These are phyloP conservation scores for Phytopythium chamaehyphon DNA, from an alignment of 352 stramenopile species.

Conservation along the genomic window DNA sequence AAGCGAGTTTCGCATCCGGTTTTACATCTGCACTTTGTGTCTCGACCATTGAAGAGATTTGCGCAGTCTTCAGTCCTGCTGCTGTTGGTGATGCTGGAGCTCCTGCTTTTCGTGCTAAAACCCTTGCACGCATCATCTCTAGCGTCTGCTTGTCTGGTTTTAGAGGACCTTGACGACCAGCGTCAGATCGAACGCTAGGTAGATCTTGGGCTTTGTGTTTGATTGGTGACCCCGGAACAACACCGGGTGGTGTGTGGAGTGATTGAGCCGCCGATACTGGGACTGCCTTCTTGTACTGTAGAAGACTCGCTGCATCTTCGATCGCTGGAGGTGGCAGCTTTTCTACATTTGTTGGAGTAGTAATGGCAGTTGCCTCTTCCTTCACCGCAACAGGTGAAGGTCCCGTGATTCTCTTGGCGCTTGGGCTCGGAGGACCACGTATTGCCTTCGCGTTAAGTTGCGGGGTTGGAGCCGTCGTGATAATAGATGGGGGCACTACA, in stretches of 20 bases:
- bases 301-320: background rate
- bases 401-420: slow-evolving; percentile 1
- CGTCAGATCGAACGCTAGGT: background rate
- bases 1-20: slow-evolving; percentile 3
- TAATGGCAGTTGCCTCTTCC: background rate
- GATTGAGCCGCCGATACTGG: too few species aligned
- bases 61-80: background rate
- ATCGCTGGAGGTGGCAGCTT: background rate
- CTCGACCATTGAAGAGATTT: slow-evolving; percentile 1
- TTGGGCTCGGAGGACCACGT: slow-evolving; percentile 15
- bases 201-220: too few species aligned
- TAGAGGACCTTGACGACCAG: background rate
- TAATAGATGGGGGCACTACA: slow-evolving; percentile 6
- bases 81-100: slow-evolving; percentile 1
- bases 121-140: slow-evolving; percentile 40
- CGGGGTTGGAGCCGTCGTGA: background rate
- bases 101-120: slow-evolving; percentile 22
- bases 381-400: slow-evolving; percentile 7
- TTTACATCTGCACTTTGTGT: slow-evolving; percentile 7
- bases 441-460: slow-evolving; percentile 20
- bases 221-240: too few species aligned
- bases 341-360: too few species aligned
- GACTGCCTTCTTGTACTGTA: too few species aligned
- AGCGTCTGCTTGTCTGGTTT: slow-evolving; percentile 22
- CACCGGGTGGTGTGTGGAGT: too few species aligned